Evolutionary conservation across 345 rosid species (phyloP), one percentile per base, ranked within the genome.

Genomic region (Excoecaria agallocha): DNA sequence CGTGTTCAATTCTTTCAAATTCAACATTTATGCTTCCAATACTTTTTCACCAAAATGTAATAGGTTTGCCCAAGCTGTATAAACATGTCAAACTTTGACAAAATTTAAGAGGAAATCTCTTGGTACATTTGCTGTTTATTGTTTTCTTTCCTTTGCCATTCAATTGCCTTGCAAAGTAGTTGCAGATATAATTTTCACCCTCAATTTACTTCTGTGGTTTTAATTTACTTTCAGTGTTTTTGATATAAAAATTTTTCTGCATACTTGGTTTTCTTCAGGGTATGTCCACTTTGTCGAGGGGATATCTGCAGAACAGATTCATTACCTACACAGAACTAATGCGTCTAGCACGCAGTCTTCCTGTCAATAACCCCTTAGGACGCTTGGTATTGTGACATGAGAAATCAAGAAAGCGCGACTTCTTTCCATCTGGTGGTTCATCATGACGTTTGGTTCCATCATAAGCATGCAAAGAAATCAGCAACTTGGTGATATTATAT

Each of bases 201-300:
- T 22, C 15, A 57, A 20, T 22, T 57, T n/a, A 51, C n/a, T n/a
- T 57, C 22, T 5, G 7, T 4, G 6, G 12, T n/a, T 20, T 55
- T 55, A 20, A 57, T 57, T 20, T 11, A 25, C 24, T 58, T 24
- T 30, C 17, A 43, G 30, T 30, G 30, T 39, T 52, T 12, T 37
- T 37, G 63, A 75, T 69, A 30, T 59, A 8, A 64, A 65, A 68
- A 25, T 25, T 24, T 66, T 50, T 49, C 8, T 66, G 72, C 6
- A 5, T 4, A 8, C 10, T 5, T 43, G 48, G 48, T 56, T 6
- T 24, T 78, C 63, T 60, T 66, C 89, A 95, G 99, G 88, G 98
- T 95, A 48, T 95, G 99, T 74, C 99, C 97, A 30, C 89, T 95
- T 57, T 95, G 99, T 79, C 96, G 98, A 0, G 97, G 98, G 20